Evolutionary conservation across 108 stramenopile genomes (phyloP).

Genomic region (Schizochytrium sp.): DNA sequence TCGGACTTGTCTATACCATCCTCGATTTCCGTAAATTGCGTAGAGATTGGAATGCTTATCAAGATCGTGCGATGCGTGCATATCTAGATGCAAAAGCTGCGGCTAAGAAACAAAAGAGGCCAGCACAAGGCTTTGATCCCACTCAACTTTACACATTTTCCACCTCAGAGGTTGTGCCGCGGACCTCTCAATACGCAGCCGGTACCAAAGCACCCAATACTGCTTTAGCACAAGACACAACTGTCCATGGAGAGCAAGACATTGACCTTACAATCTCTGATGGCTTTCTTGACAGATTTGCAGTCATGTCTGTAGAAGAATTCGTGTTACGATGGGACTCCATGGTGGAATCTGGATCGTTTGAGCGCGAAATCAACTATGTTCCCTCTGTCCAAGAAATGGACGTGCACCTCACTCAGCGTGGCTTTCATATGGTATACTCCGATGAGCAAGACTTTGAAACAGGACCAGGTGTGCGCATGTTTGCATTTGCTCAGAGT

Average conservation of each 20-base stretch:
- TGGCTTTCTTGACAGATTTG: conserved; percentile 31
- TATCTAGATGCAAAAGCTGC: conserved; percentile 1
- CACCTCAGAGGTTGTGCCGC: neutral
- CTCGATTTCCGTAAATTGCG: neutral
- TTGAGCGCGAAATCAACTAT: neutral
- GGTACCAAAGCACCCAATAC: neutral
- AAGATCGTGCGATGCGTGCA: conserved; percentile 22
- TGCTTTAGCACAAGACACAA: neutral
- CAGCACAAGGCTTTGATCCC: neutral
- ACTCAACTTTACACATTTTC: neutral
- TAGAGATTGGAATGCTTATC: neutral
- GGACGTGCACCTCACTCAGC: neutral
- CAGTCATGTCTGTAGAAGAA: conserved; percentile 33
- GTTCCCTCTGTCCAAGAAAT: conserved; percentile 9
- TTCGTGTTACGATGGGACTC: conserved; percentile 57
- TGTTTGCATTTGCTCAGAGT: conserved; percentile 31
- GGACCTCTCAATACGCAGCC: conserved; percentile 3
- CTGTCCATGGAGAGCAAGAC: neutral
- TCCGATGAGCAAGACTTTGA: neutral
- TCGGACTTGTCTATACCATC: neutral
- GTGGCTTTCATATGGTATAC: conserved; percentile 29
- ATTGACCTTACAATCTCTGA: neutral
- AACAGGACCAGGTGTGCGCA: neutral
- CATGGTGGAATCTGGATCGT: conserved; percentile 19
- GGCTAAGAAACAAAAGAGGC: neutral